Evolutionary conservation across 768 basidiomycete species (phyloP).

Genomic region (Psilocybe cyanescens): DNA sequence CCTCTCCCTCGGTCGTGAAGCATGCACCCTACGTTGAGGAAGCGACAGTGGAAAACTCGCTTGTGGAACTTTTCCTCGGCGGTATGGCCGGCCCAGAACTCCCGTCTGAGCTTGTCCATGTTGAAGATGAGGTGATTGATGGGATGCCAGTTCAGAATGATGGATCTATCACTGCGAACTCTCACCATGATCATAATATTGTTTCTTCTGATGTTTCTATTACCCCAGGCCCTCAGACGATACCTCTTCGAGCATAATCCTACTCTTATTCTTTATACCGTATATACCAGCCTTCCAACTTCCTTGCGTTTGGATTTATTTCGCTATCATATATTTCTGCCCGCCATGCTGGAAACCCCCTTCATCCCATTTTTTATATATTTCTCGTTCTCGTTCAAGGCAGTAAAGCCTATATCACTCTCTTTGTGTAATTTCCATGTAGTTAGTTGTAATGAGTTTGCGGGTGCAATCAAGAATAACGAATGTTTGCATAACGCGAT

Average conservation of each 20-base stretch:
- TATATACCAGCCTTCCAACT: constrained; percentile 21
- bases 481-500: constrained; percentile 4
- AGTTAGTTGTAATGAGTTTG: constrained; percentile 17
- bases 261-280: constrained; percentile 13
- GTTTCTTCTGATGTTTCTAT: constrained; percentile 10
- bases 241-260: constrained; percentile 17
- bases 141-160: constrained; percentile 11
- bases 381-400: constrained; percentile 6
- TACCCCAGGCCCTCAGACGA: constrained; percentile 11
- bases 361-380: neutral
- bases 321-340: constrained; percentile 16
- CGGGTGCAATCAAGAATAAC: constrained; percentile 8
- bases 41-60: constrained; percentile 44
- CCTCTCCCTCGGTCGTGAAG: constrained; percentile 37
- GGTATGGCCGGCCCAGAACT: constrained; percentile 17
- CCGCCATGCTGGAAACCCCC: constrained; percentile 9
- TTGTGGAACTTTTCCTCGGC: constrained; percentile 46
- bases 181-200: constrained; percentile 3
- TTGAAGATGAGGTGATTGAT: constrained; percentile 11
- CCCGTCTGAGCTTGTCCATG: constrained; percentile 8
- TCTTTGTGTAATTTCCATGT: constrained; percentile 11
- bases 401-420: constrained; percentile 10
- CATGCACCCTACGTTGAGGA: constrained; percentile 27
- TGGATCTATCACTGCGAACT: neutral
- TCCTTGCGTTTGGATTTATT: constrained; percentile 15